Evolutionary conservation across 179 eudicot species (phyloP).

Genomic region (Spergularia azorica): DNA sequence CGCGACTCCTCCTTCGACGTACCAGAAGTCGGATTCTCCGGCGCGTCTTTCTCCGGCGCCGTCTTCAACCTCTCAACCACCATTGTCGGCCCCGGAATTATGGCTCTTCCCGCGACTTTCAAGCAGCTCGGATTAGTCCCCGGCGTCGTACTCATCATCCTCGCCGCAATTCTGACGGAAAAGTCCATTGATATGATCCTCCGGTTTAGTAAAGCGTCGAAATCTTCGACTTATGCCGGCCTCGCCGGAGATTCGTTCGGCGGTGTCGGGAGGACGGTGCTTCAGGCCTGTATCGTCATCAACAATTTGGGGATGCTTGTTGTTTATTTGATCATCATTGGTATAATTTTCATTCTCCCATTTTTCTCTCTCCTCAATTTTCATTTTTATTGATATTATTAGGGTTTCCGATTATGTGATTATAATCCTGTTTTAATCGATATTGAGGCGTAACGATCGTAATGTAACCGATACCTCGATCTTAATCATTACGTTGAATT

Average conservation of each 20-base stretch:
- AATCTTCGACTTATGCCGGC: slow-evolving; percentile 50
- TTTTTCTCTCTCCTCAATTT: neutral
- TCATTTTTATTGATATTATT: neutral
- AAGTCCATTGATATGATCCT: slow-evolving; percentile 63
- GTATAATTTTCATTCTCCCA: slow-evolving; percentile 24
- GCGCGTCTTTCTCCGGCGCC: slow-evolving; percentile 74
- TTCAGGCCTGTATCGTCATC: slow-evolving; percentile 59
- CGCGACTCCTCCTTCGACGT: neutral
- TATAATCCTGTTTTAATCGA: neutral
- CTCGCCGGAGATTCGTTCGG: slow-evolving; percentile 72
- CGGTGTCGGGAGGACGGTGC: slow-evolving; percentile 42
- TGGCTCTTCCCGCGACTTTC: slow-evolving; percentile 87
- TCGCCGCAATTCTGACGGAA: slow-evolving; percentile 63
- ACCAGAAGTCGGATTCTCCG: slow-evolving; percentile 21
- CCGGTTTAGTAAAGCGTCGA: slow-evolving; percentile 57
- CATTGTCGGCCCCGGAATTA: slow-evolving; percentile 83
- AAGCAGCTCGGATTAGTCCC: slow-evolving; percentile 64
- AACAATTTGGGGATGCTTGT: slow-evolving; percentile 70
- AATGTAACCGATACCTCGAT: too few relatives aligned
- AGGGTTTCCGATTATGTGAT: neutral
- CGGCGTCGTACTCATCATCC: slow-evolving; percentile 49
- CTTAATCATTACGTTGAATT: too few relatives aligned
- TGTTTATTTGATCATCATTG: slow-evolving; percentile 85
- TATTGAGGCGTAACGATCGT: too few relatives aligned
- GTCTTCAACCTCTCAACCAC: slow-evolving; percentile 91